Percentiles rank a stretch among this genome's conserved stretches.
Conservation (phyloP, 257 asterid genomes). For the Voacanga thouarsii region DNA sequence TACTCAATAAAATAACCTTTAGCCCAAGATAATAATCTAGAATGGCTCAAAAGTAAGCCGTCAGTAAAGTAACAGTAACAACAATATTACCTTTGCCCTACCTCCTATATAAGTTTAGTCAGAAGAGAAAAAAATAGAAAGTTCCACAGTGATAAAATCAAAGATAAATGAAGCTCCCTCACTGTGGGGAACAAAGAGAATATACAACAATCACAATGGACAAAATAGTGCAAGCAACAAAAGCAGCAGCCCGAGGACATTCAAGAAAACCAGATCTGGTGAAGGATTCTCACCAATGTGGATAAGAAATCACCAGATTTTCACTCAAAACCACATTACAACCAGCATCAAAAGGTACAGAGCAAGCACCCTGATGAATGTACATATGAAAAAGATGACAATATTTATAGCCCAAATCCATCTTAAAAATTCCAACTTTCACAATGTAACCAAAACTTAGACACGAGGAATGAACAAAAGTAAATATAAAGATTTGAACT, state of each 20-base stretch:
- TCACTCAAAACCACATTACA: neutral
- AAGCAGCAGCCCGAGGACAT: conserved; percentile 21
- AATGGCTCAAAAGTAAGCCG: neutral
- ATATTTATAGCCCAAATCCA: neutral
- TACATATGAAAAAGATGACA: neutral
- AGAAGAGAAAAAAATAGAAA: neutral
- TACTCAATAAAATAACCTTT: neutral
- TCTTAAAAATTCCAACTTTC: neutral
- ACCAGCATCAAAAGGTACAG: neutral
- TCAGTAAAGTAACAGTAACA: neutral
- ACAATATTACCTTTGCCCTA: neutral
- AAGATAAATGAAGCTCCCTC: conserved; percentile 18
- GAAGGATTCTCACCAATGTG: conserved; percentile 14
- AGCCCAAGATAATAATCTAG: neutral
- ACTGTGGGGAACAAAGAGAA: conserved; percentile 24
- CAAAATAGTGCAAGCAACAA: conserved; percentile 32
- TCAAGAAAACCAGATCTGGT: conserved; percentile 24
- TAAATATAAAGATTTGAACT: conserved; percentile 19
- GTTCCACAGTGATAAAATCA: conserved; percentile 20
- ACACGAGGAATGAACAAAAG: conserved; percentile 1
- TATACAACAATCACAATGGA: conserved; percentile 26
- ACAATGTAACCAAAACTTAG: neutral
- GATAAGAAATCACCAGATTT: conserved; percentile 17
- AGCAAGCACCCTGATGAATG: conserved; percentile 2
- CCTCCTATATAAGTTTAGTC: neutral